Base-by-base conservation (phyloP, 2,329 filamentous ascomycete genomes). In the Dichotomopilus funicola region DNA sequence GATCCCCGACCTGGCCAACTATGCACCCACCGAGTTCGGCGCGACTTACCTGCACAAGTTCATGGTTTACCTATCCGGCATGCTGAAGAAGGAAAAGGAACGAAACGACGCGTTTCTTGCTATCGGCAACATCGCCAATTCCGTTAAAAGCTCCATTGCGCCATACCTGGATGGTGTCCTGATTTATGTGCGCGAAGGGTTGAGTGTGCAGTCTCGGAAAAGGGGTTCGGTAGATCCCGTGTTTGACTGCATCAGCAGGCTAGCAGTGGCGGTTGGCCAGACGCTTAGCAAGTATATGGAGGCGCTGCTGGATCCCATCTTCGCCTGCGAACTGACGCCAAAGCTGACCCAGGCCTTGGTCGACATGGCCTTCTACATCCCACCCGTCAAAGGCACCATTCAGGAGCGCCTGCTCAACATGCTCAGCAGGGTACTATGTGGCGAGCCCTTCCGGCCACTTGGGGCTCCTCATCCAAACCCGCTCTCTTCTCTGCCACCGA, bases 251-350 rank as follows among this genome's bases (percentile, higher is more conserved):
- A 95, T 99, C 69, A 99, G 95, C 70, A 91, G 95, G 75, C 81
- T 99, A 51, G 91, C 94, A 0, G 87, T 95, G 46, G 94, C 94
- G 3, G 94, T 97, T 35, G 94, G 94, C 1, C 94, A 99, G 73
- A 94, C 92, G 0, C 78, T 99, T 52, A 97, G 90, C 78, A 99
- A 97, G 72, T 96, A 97, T 68, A 96, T 99, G 85, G 91, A 96
- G 68, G 89, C 91, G 10, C 76, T 99, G 34, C 80, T 99, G 8
- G 92, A 96, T 64, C 91, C 95, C 9, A 96, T 99, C 57, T 99
- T 99, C 71, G 91, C 90, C 12, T 99, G 94, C 68, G 94, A 95
- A 49, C 78, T 99, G 51, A 96, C 91, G 40, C 88, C 92, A 55
- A 94, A 95, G 62, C 80, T 99, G 31, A 96, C 92, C 0, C 91